These are phyloP conservation scores for Sarcomyxa edulis DNA, from an alignment of 768 basidiomycete genomes.

Conservation along the genomic window DNA sequence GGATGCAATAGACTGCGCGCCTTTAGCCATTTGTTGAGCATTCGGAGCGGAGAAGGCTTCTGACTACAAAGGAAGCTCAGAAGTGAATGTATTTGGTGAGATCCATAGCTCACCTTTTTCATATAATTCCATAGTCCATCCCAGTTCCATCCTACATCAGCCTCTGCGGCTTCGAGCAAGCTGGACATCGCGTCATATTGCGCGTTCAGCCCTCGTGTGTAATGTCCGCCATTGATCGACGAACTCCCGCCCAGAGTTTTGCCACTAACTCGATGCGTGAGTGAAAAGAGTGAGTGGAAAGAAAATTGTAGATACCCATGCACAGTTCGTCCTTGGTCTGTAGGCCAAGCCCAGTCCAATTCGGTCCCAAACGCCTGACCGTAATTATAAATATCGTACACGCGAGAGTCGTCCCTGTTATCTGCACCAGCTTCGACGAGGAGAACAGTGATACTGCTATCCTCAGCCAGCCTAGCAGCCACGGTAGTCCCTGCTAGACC, in stretches of 20 bases:
- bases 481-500: constrained; percentile 44
- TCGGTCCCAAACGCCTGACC: constrained; percentile 33
- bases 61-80: constrained; percentile 21
- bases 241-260: constrained; percentile 42
- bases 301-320: constrained; percentile 25
- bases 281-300: not conserved
- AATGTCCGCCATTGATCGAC: constrained; percentile 45
- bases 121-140: constrained; percentile 36
- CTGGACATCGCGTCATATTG: constrained; percentile 40
- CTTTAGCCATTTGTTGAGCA: constrained; percentile 36
- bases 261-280: constrained; percentile 28
- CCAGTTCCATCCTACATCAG: constrained; percentile 43
- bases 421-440: constrained; percentile 50
- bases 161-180: constrained; percentile 23
- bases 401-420: constrained; percentile 33
- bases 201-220: constrained; percentile 35
- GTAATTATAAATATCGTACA: constrained; percentile 43
- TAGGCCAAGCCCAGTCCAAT: constrained; percentile 42
- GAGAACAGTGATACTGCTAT: constrained; percentile 35
- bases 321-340: constrained; percentile 34
- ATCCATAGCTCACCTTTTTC: constrained; percentile 31
- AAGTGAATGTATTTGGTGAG: not conserved
- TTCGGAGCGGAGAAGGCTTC: constrained; percentile 45
- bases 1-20: constrained; percentile 36
- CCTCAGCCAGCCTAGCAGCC: constrained; percentile 41